Evolutionary conservation across 2,329 filamentous ascomycete species (phyloP), one percentile per base, ranked within the genome.

Genomic region (Chrysoporthe austroafricana): DNA sequence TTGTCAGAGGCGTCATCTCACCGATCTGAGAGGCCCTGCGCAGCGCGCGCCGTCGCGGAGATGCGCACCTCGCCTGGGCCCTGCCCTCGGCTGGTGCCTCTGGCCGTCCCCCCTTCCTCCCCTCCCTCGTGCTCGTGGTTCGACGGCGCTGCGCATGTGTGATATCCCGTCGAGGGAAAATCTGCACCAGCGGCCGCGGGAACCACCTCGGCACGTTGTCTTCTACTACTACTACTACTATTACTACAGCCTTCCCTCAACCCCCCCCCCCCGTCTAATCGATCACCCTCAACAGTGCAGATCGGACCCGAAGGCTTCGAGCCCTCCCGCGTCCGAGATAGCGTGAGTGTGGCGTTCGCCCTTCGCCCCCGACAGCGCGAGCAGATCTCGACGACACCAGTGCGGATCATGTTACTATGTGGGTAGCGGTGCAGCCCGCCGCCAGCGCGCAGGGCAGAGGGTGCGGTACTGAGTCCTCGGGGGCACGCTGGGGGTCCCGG

Each of bases 281-380:
- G 14, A 39, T 39, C 36, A 39, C 36, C 36, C 36, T 39, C 36
- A 39, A 2, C 36, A 9, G 36, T 39, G 36, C 36, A 39, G 36
- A 9, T 39, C 6, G 5, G 36, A 44, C 34, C 59, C 57, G 21
- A 11, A 54, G 16, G 26, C 8, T 18, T 18, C 44, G 42, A 36
- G 32, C 36, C 36, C 44, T 52, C 34, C 57, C 36, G 57, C 21
- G 13, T 48, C 43, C 56, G 34, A 54, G 34, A 63, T 56, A 42
- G 57, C 56, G 44, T 57, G 43, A 39, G 60, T 61, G 57, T 66
- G 64, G 67, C 64, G 46, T 62, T 63, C n/a, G 58, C 52, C 18
- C 39, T 36, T 52, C 52, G 44, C 42, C 46, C 9, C 39, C 9
- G 11, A 13, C 11, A 46, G 9, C 48, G 54, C 64, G 39, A 54